Base-by-base conservation (phyloP, 164 flowering plant genomes). In the Vitis riparia region DNA sequence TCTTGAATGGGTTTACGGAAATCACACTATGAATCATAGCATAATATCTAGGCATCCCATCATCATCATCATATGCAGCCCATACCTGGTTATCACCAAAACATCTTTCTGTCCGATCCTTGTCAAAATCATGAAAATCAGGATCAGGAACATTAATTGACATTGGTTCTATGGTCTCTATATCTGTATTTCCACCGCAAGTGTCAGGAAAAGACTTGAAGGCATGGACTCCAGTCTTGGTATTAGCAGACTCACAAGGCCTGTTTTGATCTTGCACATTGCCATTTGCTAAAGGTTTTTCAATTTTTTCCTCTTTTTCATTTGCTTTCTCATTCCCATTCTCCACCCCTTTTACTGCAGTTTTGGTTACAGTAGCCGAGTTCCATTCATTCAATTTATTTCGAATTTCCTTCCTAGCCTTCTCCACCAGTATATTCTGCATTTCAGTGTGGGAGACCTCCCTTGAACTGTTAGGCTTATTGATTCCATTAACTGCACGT, bases 21-120 rank as follows among this genome's bases (percentile, higher is more conserved):
- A 89, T 69, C 27, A 89, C 89, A 19, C 51, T 75, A 59, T 84
- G 93, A 51, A 91, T 79, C 77, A 86, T 47, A 29, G 90, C 93
- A 83, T 91, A 91, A 68, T 77, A 85, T 13, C 96, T 84, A 72
- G 96, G 96, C 96, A 91, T 91, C 68, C 91, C 93, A 73, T 91
- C 91, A 68, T 86, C 87, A 63, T 73, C 82, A 71, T 91, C 96
- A 73, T 91, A 91, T 7, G 88, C 91, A 71, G 93, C 88, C 96
- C 96, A 90, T 11, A 90, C 89, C 72, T 90, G 91, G 76, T 79
- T 84, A 8, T 76, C 85, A 32, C 75, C 90, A 75, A 90, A 88
- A 48, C 84, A 79, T n/a, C 53, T 81, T 75, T 84, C 91, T 8
- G 84, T 77, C 55, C 93, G 77, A 74, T 86, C 91, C 77, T 78